Evolutionary conservation across 2,329 filamentous ascomycete genomes (phyloP), one percentile per base, ranked within the genome.

Genomic region (Davidsoniella eucalypti): DNA sequence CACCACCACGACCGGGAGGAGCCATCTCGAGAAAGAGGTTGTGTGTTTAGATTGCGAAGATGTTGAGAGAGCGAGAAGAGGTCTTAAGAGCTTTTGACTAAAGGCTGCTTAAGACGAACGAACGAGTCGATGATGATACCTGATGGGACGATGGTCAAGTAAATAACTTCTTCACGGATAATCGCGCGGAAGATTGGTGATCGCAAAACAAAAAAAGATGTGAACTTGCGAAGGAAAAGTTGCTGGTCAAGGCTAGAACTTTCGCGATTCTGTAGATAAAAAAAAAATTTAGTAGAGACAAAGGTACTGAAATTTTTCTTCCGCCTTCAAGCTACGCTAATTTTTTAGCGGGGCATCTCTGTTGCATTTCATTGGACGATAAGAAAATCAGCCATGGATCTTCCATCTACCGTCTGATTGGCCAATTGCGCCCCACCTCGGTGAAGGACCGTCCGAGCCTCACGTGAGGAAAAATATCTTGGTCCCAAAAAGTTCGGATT

Each of bases 1-100:
- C 61, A 54, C 63, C 62, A 47, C 57, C 57, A 40, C 57, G 60
- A 54, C 60, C 56, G 49, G 58, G 54, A 54, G 52, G 57, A 57
- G 57, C 58, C 53, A 60, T 61, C 52, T 59, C 60, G 60, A 47
- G 60, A 47, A 41, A 47, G 3, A 33, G 29, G 26, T 7, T 49
- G 37, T 64, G 62, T 54, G 54, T 60, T 54, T 57, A 59, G 38
- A 51, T 52, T 42, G 47, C 45, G 25, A 47, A 52, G 50, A 46
- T 18, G 36, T 29, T 52, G 29, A 23, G 55, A 54, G 55, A 23
- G 48, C 42, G 41, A 54, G 50, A 54, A 55, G 21, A 51, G 52
- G 57, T 58, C 49, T 29, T 43, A 50, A 50, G 45, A 50, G 43
- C 47, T 47, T 47, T 23, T 37, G 17, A 21, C 21, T 18, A 36